phyloP scores from a whole-genome alignment of 129 eudicot genomes.

The Logfia minima region DNA sequence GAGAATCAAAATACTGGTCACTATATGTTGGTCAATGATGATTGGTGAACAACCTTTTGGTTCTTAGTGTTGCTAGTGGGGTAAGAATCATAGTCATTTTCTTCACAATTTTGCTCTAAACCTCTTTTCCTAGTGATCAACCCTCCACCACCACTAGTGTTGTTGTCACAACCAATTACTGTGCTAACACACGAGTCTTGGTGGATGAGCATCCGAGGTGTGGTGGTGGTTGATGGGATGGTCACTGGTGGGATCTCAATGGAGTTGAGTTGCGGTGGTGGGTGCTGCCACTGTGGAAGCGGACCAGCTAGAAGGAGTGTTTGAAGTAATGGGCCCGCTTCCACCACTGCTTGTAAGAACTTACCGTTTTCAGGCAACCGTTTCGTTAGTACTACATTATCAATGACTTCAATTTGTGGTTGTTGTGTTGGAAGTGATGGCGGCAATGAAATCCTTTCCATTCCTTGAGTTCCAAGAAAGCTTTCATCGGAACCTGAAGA shows the following conservation, averaged over 20 bases:
- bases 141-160: constrained; percentile 30
- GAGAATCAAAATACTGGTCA: constrained; percentile 37
- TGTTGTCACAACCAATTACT: constrained; percentile 21
- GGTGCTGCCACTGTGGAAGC: constrained; percentile 95
- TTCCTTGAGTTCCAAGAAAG: constrained; percentile 32
- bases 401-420: constrained; percentile 27
- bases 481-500: constrained; percentile 56
- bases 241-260: constrained; percentile 86
- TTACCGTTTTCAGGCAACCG: constrained; percentile 79
- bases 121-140: constrained; percentile 48
- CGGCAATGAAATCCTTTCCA: constrained; percentile 27
- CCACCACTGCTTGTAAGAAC: constrained; percentile 82
- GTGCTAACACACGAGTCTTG: constrained; percentile 48
- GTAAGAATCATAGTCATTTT: constrained; percentile 36
- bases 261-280: constrained; percentile 84
- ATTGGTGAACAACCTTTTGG: constrained; percentile 85
- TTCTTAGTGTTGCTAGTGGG: constrained; percentile 52
- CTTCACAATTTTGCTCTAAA: constrained; percentile 40
- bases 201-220: constrained; percentile 40
- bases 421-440: constrained; percentile 24
- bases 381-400: constrained; percentile 35
- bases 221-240: constrained; percentile 43
- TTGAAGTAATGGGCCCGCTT: constrained; percentile 91
- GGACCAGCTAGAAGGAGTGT: constrained; percentile 89
- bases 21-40: constrained; percentile 66